Evolutionary conservation across 2,329 filamentous ascomycete species (phyloP).

Genomic region (Colletotrichum tanaceti): DNA sequence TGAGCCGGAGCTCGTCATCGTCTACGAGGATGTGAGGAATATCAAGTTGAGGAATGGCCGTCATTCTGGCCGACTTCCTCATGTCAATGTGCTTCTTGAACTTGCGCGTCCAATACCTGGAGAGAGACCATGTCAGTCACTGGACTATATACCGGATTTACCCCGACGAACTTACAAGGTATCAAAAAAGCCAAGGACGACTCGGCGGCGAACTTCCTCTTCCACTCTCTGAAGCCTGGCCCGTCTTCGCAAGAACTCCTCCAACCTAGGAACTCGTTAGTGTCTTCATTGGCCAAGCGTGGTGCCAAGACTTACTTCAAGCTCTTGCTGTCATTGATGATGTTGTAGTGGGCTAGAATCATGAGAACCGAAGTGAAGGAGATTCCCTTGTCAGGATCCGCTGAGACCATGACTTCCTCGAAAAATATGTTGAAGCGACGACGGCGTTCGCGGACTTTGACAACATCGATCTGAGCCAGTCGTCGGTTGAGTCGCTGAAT

Average conservation of each 20-base stretch:
- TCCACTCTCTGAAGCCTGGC: conserved; percentile 93
- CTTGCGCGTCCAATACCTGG: conserved; percentile 81
- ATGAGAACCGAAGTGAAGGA: conserved; percentile 92
- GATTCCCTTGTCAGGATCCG: conserved; percentile 89
- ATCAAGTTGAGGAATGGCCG: conserved; percentile 79
- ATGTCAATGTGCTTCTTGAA: conserved; percentile 81
- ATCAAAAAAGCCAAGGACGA: conserved; percentile 95
- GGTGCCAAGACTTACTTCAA: conserved; percentile 69
- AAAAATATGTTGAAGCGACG: conserved; percentile 93
- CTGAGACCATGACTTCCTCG: conserved; percentile 94
- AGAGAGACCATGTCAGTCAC: conserved; percentile 21
- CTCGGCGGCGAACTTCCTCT: conserved; percentile 89
- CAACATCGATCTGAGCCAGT: conserved; percentile 78
- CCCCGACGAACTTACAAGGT: conserved; percentile 70
- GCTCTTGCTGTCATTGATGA: conserved; percentile 98
- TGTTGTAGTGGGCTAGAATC: conserved; percentile 97
- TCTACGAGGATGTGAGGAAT: conserved; percentile 94
- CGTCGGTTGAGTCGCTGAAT: conserved; percentile 79
- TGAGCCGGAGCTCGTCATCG: conserved; percentile 61
- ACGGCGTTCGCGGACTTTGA: conserved; percentile 79
- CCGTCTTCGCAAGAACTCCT: conserved; percentile 92
- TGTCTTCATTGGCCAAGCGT: too few relatives aligned
- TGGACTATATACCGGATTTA: conserved; percentile 38
- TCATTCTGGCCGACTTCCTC: conserved; percentile 81
- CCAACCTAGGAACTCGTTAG: conserved; percentile 68